Evolutionary conservation across 306 rosid species (phyloP), one percentile per base, ranked within the genome.

Genomic region (Alnus glutinosa): DNA sequence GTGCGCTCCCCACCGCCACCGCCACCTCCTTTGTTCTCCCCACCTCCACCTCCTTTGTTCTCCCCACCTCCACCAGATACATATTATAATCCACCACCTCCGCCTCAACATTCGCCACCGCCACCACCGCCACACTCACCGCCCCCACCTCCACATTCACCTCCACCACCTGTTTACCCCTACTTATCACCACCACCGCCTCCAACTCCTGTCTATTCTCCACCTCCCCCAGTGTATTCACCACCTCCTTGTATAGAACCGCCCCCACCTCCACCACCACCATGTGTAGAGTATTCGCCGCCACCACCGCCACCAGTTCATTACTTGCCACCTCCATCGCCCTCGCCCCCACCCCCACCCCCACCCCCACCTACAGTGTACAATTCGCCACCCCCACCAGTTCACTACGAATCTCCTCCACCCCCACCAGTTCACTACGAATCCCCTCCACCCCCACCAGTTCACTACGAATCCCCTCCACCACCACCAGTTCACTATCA

Each of bases 201-300:
- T 9, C 93, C 94, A 2, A 85, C 89, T 0, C 98, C 92, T 0
- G 89, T 82, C 49, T 85, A 85, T 58, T 83, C 87, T 47, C 89
- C 89, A 81, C 89, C 89, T 67, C 87, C 87, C 7, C 87, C 87
- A 10, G 58, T 77, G 34, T 81, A 85, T 50, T 81, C 86, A 1
- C 81, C 92, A 0, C 81, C 86, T n/a, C 95, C 90, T 7, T 90
- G 94, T 84, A 83, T 89, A 78, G 95, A 86, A 61, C 89, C 83
- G 15, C 92, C 96, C 6, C 89, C 92, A 16, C 92, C 92, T 2
- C 88, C 94, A 2, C 91, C 97, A 12, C 90, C 92, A 28, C 97
- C 93, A 0, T 91, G 93, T 74, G 80, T 71, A 55, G 93, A 89
- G 59, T 76, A 79, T 23, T 52, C 89, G 7, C 93, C 97, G 0